phyloP scores from a whole-genome alignment of 495 filamentous ascomycete genomes.

The Trypethelium eluteriae region DNA sequence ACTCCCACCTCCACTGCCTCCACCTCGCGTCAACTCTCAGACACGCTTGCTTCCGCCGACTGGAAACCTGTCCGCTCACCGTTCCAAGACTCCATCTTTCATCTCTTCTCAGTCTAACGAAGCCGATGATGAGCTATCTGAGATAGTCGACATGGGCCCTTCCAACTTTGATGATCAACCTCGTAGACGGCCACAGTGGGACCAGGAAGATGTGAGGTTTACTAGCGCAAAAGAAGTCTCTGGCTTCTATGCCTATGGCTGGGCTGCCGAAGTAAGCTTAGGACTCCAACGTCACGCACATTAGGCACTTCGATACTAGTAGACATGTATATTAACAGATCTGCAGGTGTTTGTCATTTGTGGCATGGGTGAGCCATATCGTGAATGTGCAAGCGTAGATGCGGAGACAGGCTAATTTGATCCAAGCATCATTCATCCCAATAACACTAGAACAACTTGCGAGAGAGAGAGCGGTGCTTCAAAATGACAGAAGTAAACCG shows the following conservation, averaged over 20 bases:
- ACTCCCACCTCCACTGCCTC: too few species aligned
- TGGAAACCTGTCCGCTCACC: constrained; percentile 4
- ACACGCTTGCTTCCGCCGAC: constrained; percentile 8
- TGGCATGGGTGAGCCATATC: constrained; percentile 57
- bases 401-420: background rate
- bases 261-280: constrained; percentile 65
- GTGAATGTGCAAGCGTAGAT: background rate
- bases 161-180: constrained; percentile 16
- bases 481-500: constrained; percentile 64
- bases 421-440: constrained; percentile 83
- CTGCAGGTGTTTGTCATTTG: constrained; percentile 78
- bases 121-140: constrained; percentile 34
- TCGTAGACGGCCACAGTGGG: constrained; percentile 29
- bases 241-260: constrained; percentile 95
- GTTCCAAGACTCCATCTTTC: constrained; percentile 26
- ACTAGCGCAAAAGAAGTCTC: constrained; percentile 82
- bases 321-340: background rate
- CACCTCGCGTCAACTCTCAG: background rate
- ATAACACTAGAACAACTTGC: constrained; percentile 91
- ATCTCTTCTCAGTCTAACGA: constrained; percentile 32
- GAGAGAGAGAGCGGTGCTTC: constrained; percentile 77
- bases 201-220: constrained; percentile 67
- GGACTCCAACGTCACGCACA: background rate
- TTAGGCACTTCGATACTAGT: constrained; percentile 14
- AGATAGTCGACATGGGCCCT: background rate